Percentiles rank a stretch among this genome's conserved stretches.
Evolutionary conservation across 2,329 filamentous ascomycete species (phyloP).

Genomic region (Talaromyces piceae): DNA sequence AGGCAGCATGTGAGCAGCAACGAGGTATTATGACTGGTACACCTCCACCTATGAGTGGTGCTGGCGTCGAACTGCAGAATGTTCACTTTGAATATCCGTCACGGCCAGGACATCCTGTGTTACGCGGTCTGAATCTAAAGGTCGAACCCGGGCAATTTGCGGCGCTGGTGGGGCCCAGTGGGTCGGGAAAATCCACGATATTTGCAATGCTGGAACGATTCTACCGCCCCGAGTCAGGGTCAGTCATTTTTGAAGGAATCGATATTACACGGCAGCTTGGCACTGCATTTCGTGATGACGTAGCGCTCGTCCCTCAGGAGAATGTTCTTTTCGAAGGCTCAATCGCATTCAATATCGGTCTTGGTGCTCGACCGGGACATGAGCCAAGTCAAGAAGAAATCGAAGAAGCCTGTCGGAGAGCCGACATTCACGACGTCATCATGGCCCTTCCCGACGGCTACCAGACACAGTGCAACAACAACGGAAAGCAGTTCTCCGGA

Average conservation of each 20-base stretch:
- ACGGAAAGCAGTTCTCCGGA: slow-evolving; percentile 49
- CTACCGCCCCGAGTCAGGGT: slow-evolving; percentile 45
- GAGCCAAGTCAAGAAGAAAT: slow-evolving; percentile 55
- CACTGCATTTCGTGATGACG: slow-evolving; percentile 36
- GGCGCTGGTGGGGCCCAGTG: slow-evolving; percentile 58
- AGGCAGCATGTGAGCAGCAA: slow-evolving; percentile 14
- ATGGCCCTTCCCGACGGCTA: slow-evolving; percentile 59
- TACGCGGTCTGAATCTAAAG: slow-evolving; percentile 50
- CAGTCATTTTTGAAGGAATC: slow-evolving; percentile 46
- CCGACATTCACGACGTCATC: slow-evolving; percentile 65
- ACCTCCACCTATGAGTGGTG: slow-evolving; percentile 23
- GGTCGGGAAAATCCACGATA: slow-evolving; percentile 61
- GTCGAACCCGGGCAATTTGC: slow-evolving; percentile 55
- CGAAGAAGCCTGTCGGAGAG: slow-evolving; percentile 57
- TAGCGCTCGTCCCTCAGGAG: slow-evolving; percentile 43
- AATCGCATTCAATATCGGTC: slow-evolving; percentile 40
- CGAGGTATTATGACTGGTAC: slow-evolving; percentile 6
- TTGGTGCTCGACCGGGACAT: slow-evolving; percentile 45
- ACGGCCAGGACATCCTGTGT: slow-evolving; percentile 50
- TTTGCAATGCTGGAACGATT: slow-evolving; percentile 51
- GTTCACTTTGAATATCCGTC: slow-evolving; percentile 61
- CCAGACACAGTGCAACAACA: slow-evolving; percentile 53
- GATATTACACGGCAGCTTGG: slow-evolving; percentile 37
- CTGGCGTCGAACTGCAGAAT: slow-evolving; percentile 49
- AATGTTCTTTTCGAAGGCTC: slow-evolving; percentile 42